Evolutionary conservation across 2,329 filamentous ascomycete species (phyloP), one percentile per base, ranked within the genome.

Genomic region (Botryotinia globosa): DNA sequence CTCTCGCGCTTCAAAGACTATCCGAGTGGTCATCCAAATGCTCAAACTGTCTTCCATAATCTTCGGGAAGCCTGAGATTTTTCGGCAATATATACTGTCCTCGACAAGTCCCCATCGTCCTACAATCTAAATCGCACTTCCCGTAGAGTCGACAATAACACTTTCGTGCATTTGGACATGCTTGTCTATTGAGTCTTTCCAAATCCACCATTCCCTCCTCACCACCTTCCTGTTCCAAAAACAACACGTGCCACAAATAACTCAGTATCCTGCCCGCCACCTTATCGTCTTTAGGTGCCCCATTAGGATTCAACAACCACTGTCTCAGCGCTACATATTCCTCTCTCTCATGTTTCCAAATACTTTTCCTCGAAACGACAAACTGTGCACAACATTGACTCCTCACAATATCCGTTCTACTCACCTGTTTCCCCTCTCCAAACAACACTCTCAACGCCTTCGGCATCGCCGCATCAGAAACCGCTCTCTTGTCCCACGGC

Each of bases 321-420:
- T 87, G 84, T 54, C 87, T 81, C 69, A 88, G 79, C 37, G 85
- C 85, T 22, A 85, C 76, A 76, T 88, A 87, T 75, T 87, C 85
- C 18, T 84, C 84, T 1, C 82, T 81, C 0, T 82, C 82, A 78
- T 87, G 85, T 73, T 84, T 83, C 79, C 82, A 84, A 29, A 88
- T 83, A 29, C 82, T 81, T 20, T 85, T 82, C 8, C 84, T 80
- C 4, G 84, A 82, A 34, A 88, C 86, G 20, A 84, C 85, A 77
- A 88, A 89, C 74, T 88, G 87, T 18, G 86, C 87, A 80, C 86
- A 88, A 77, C 87, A 89, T 78, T 87, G 83, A 61, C 83, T 80
- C 72, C 84, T 77, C 74, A 86, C 51, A 73, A 84, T 77, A 82
- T 85, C 78, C 79, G 81, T 78, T 75, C 83, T 75, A 76, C 83